These are phyloP conservation scores for Lodderomyces theae DNA, from an alignment of 1,139 yeast species.

Conservation along the genomic window DNA sequence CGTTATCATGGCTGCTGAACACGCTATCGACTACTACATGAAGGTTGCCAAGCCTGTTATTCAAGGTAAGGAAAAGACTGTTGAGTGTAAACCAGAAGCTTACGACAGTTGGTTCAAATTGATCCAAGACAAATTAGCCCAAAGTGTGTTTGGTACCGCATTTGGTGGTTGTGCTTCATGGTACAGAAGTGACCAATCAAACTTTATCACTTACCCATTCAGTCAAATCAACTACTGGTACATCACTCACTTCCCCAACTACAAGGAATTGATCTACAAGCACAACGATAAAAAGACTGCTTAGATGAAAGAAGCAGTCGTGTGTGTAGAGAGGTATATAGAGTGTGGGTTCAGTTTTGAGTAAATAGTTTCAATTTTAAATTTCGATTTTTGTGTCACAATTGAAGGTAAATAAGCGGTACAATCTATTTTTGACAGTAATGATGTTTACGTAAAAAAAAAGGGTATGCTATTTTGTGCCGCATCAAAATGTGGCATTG, in stretches of 20 bases:
- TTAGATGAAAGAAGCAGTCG: not conserved
- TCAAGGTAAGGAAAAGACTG: slow-evolving; percentile 27
- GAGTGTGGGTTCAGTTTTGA: too few species aligned
- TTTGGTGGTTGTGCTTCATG: slow-evolving; percentile 47
- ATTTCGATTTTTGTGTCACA: too few species aligned
- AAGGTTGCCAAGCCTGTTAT: slow-evolving; percentile 29
- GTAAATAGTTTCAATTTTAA: too few species aligned
- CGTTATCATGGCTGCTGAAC: slow-evolving; percentile 42
- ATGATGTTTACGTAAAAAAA: too few species aligned
- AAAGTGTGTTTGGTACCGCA: slow-evolving; percentile 37
- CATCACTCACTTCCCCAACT: slow-evolving; percentile 27
- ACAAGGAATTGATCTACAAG: slow-evolving; percentile 24
- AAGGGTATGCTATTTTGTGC: too few species aligned
- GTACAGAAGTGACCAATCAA: slow-evolving; percentile 31
- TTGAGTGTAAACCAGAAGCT: slow-evolving; percentile 32
- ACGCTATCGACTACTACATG: slow-evolving; percentile 27
- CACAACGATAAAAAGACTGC: not conserved
- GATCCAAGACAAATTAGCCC: slow-evolving; percentile 27
- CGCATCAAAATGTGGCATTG: too few species aligned
- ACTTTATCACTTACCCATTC: slow-evolving; percentile 39
- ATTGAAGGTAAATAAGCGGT: too few species aligned
- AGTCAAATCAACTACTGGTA: slow-evolving; percentile 37
- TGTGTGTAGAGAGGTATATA: too few species aligned
- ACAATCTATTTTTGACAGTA: too few species aligned
- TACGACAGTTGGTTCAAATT: slow-evolving; percentile 37